Evolutionary conservation across 139 green algal species (phyloP).

Genomic region (Ettlia oleoabundans): DNA sequence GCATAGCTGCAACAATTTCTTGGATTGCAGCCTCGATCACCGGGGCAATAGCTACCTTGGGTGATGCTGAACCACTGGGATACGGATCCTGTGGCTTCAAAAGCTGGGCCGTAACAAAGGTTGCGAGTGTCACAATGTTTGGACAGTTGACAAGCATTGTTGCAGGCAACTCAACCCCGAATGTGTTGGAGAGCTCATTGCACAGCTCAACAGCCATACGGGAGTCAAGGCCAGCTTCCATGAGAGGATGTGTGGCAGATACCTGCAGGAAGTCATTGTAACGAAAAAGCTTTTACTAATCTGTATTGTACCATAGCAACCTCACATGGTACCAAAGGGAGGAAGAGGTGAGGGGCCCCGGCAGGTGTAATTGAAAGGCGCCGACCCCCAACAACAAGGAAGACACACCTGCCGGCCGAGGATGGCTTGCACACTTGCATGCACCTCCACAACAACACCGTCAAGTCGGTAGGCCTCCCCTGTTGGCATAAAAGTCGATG

Average conservation of each 20-base stretch:
- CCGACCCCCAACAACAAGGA: too few relatives aligned
- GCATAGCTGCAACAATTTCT: constrained; percentile 1
- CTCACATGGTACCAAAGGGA: too few relatives aligned
- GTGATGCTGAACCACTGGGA: too few relatives aligned
- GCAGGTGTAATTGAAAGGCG: too few relatives aligned
- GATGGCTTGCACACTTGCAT: background rate
- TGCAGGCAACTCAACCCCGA: constrained; percentile 48
- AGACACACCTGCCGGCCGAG: constrained; percentile 1
- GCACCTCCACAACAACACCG: background rate
- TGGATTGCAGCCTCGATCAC: background rate
- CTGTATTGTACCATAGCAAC: too few relatives aligned
- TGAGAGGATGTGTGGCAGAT: constrained; percentile 47
- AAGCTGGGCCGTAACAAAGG: background rate
- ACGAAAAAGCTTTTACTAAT: background rate
- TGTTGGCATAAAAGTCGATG: too few relatives aligned
- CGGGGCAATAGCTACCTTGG: too few relatives aligned
- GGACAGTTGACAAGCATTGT: constrained; percentile 76
- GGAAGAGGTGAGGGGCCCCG: too few relatives aligned
- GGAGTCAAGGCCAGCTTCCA: constrained; percentile 62
- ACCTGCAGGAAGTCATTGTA: background rate
- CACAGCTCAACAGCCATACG: constrained; percentile 80
- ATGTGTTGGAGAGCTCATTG: constrained; percentile 63
- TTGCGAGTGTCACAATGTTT: constrained; percentile 4
- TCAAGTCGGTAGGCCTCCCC: too few relatives aligned
- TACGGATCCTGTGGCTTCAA: too few relatives aligned